Conservation (phyloP, 805 yeast species). For the Yarrowia bubula region DNA sequence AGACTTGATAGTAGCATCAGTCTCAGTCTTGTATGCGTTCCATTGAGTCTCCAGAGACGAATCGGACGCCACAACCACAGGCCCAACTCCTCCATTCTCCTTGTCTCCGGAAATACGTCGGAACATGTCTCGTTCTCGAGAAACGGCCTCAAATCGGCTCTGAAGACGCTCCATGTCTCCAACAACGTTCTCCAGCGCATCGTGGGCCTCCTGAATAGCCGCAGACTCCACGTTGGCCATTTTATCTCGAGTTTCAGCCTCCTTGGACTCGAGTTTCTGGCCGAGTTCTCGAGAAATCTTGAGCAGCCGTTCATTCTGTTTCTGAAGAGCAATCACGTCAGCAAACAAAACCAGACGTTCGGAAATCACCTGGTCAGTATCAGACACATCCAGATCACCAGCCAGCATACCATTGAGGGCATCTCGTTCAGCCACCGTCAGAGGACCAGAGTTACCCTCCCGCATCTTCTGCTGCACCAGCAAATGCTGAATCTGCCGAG, state of each 20-base stretch:
- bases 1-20: constrained; percentile 46
- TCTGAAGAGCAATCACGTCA: constrained; percentile 63
- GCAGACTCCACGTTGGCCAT: constrained; percentile 36
- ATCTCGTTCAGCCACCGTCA: constrained; percentile 62
- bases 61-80: constrained; percentile 33
- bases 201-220: constrained; percentile 40
- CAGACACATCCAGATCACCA: constrained; percentile 44
- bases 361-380: constrained; percentile 69
- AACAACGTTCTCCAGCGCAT: constrained; percentile 37
- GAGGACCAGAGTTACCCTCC: constrained; percentile 56
- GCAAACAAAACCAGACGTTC: constrained; percentile 72
- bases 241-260: constrained; percentile 38
- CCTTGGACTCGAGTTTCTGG: constrained; percentile 64
- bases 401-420: constrained; percentile 57
- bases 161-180: constrained; percentile 47
- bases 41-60: constrained; percentile 38
- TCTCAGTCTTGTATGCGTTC: constrained; percentile 45
- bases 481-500: constrained; percentile 76
- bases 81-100: constrained; percentile 6
- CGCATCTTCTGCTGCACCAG: constrained; percentile 59
- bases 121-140: constrained; percentile 69
- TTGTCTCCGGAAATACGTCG: constrained; percentile 39
- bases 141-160: constrained; percentile 51
- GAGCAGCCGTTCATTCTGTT: constrained; percentile 70
- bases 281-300: constrained; percentile 70